Conservation (phyloP, 2,329 filamentous ascomycete species). For the Fusarium compactum region DNA sequence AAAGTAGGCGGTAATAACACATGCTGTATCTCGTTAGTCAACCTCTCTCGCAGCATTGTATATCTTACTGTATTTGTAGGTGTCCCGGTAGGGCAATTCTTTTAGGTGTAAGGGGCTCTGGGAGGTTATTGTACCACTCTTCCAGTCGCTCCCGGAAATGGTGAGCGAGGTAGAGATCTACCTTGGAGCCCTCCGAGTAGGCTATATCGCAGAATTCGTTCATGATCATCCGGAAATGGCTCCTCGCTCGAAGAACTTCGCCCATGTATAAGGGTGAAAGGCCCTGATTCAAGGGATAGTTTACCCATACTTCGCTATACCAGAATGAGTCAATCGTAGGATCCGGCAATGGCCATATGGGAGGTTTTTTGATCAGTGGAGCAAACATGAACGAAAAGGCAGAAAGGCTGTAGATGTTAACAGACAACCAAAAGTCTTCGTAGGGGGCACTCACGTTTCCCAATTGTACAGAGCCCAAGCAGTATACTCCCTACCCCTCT, state of each 20-base stretch:
- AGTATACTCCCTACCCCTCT: conserved; percentile 43
- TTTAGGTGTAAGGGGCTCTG: conserved; percentile 44
- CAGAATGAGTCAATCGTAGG: conserved; percentile 38
- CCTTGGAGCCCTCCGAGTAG: conserved; percentile 23
- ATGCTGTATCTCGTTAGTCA: conserved; percentile 26
- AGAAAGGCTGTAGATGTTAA: conserved; percentile 33
- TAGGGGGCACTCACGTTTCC: conserved; percentile 45
- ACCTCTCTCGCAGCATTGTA: rapidly evolving
- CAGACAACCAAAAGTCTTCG: rapidly evolving
- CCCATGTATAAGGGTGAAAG: conserved; percentile 45
- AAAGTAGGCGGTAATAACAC: conserved; percentile 44
- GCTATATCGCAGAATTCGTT: conserved; percentile 47
- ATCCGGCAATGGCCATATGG: conserved; percentile 49
- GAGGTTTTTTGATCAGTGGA: conserved; percentile 49
- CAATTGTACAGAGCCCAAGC: conserved; percentile 55
- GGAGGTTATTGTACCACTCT: conserved; percentile 48
- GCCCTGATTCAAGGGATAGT: conserved; percentile 48
- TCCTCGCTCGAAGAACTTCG: conserved; percentile 47
- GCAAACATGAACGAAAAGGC: conserved; percentile 44
- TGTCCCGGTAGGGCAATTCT: conserved; percentile 52
- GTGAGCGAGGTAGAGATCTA: conserved; percentile 39
- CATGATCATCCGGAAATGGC: conserved; percentile 51
- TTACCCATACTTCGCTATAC: conserved; percentile 55
- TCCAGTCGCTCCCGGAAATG: conserved; percentile 36
- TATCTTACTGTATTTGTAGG: conserved; percentile 53